Base-by-base conservation (phyloP, 306 rosid genomes). In the Sophora flavescens region DNA sequence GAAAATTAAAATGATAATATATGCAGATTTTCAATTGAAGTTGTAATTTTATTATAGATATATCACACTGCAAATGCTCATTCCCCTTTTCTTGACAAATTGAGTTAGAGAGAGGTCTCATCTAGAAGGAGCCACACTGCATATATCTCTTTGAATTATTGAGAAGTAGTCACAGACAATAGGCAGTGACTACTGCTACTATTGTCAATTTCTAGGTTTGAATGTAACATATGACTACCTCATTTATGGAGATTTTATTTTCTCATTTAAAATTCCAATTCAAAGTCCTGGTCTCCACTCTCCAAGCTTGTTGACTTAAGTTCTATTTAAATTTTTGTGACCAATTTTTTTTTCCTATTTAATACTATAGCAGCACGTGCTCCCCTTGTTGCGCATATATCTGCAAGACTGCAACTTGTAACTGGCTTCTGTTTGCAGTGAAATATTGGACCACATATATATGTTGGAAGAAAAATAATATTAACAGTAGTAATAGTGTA, bases 221-320 rank as follows among this genome's bases (percentile, higher is more conserved):
- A 71, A 70, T 66, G 36, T 38, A 74, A 53, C 64, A 4, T 53
- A 58, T 17, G 68, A 59, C 15, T 22, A 47, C 11, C 14, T 18
- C 0, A 3, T 28, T 36, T 18, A n/a, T 28, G 5, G 8, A 57
- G 14, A 64, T 57, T 48, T 30, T 18, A 26, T 48, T 57, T 65
- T 38, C 39, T 48, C 3, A 51, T 82, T 78, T 60, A 51, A 67
- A 69, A 62, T 42, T 68, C 50, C 14, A 53, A 63, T 48, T 69
- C 81, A 86, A 86, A 56, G 85, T 63, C 83, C 83, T 83, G 83
- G 79, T 77, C 69, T 68, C 32, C 68, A 77, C 77, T 77, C 69
- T 68, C 32, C 68, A 77, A 80, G 79, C 4, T 39, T 76, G 80
- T 80, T 80, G 82, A 78, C 86, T 66, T 0, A 44, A 36, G 33